phyloP scores from a whole-genome alignment of 768 basidiomycete genomes.

The Russula lepida region DNA sequence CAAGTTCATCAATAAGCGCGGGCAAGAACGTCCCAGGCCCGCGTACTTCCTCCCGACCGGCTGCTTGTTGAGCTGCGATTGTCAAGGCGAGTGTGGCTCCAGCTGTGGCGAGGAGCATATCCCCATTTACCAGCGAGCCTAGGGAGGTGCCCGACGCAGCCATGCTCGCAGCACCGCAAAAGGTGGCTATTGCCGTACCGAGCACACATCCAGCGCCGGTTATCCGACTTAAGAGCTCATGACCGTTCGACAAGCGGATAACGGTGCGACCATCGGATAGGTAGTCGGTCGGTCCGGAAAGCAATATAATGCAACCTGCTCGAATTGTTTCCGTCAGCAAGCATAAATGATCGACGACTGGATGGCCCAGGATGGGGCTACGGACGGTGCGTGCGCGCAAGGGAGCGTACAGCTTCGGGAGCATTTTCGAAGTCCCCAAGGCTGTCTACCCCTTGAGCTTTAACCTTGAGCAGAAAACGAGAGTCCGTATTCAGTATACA shows the following conservation, averaged over 20 bases:
- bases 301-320: slow-evolving; percentile 67
- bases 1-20: slow-evolving; percentile 58
- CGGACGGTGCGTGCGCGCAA: slow-evolving; percentile 73
- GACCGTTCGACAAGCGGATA: slow-evolving; percentile 66
- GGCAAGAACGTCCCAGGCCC: slow-evolving; percentile 60
- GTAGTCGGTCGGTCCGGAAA: slow-evolving; percentile 77
- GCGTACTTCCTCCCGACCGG: slow-evolving; percentile 39
- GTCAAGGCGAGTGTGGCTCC: slow-evolving; percentile 63
- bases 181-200: slow-evolving; percentile 70
- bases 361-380: too few relatives aligned
- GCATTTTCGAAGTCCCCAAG: slow-evolving; percentile 79
- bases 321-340: neutral
- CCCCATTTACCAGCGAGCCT: slow-evolving; percentile 54
- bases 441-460: slow-evolving; percentile 79
- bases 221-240: slow-evolving; percentile 62
- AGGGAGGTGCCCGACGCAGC: slow-evolving; percentile 26
- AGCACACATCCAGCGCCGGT: slow-evolving; percentile 88
- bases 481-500: neutral
- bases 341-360: neutral
- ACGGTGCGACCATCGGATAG: slow-evolving; percentile 73
- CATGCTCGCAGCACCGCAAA: slow-evolving; percentile 61
- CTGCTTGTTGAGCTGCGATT: slow-evolving; percentile 55
- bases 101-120: slow-evolving; percentile 69
- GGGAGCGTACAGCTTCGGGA: slow-evolving; percentile 49
- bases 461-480: slow-evolving; percentile 39